Evolutionary conservation across 2,329 filamentous ascomycete genomes (phyloP).

Genomic region (Beauveria sp.): DNA sequence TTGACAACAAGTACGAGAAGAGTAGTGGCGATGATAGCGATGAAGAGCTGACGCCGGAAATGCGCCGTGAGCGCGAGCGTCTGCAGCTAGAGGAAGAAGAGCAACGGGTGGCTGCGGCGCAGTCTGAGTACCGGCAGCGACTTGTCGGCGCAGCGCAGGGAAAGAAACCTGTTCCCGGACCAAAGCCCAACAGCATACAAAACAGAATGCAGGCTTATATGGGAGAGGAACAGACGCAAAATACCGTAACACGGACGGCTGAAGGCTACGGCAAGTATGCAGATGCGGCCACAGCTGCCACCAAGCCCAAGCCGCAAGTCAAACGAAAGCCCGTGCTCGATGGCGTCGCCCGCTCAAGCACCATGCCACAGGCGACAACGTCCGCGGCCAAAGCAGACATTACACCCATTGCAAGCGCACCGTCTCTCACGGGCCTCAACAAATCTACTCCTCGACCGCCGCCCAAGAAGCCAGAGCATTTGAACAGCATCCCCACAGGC

Average conservation of each 20-base stretch:
- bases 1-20: conserved; percentile 45
- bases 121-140: conserved; percentile 76
- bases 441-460: conserved; percentile 38
- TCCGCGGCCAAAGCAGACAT: not conserved
- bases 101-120: conserved; percentile 77
- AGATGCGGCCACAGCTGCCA: conserved; percentile 37
- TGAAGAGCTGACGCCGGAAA: conserved; percentile 74
- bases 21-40: conserved; percentile 59
- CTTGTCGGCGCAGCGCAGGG: conserved; percentile 45
- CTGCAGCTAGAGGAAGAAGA: conserved; percentile 79
- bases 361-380: conserved; percentile 18
- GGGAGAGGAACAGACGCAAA: conserved; percentile 61
- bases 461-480: conserved; percentile 54
- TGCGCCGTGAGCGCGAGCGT: conserved; percentile 83
- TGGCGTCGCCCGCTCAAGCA: conserved; percentile 22
- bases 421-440: conserved; percentile 17
- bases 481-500: conserved; percentile 47
- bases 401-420: conserved; percentile 16
- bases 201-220: conserved; percentile 82
- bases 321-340: conserved; percentile 44
- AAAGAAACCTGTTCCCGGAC: conserved; percentile 33
- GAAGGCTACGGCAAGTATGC: conserved; percentile 88
- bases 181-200: conserved; percentile 76
- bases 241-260: conserved; percentile 59
- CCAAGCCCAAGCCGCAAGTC: conserved; percentile 34